A percentile compares a stretch with the other conserved stretches of the same genome.
These are phyloP conservation scores for Thinopyrum elongatum DNA, from an alignment of 176 grass and related monocot species.

Conservation along the genomic window DNA sequence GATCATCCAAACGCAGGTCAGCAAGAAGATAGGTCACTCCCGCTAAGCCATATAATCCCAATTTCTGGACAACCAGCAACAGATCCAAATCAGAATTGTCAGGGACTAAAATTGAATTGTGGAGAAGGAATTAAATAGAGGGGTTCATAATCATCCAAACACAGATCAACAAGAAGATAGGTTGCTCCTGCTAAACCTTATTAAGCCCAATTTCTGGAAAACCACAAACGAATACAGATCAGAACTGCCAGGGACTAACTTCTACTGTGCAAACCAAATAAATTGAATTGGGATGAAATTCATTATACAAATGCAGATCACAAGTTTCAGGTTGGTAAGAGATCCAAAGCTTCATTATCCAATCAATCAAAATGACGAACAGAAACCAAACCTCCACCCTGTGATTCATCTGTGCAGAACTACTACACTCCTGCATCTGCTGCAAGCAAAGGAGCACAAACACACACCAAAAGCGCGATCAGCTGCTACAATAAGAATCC, in stretches of 20 bases:
- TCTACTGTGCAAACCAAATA: not conserved
- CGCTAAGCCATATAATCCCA: not conserved
- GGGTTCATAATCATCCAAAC: not conserved
- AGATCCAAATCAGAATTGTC: not conserved
- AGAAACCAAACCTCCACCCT: constrained; percentile 22
- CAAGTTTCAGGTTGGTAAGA: too few species aligned
- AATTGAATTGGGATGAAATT: not conserved
- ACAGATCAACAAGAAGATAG: not conserved
- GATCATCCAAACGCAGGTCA: not conserved
- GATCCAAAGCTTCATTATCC: too few species aligned
- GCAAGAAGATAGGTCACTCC: not conserved
- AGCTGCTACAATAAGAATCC: not conserved
- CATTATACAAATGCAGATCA: too few species aligned
- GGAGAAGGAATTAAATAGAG: not conserved
- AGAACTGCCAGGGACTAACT: not conserved
- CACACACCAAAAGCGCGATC: constrained; percentile 4
- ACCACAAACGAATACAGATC: not conserved
- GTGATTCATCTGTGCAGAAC: not conserved
- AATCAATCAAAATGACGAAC: too few species aligned
- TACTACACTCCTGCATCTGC: not conserved
- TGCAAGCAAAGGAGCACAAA: not conserved
- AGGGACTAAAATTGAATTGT: too few species aligned
- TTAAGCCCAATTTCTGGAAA: not conserved
- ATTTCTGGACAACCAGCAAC: not conserved
- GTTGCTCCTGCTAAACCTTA: too few species aligned